Percentiles rank a stretch among this genome's conserved stretches.
These are phyloP conservation scores for Exophiala alcalophila DNA, from an alignment of 2,329 filamentous ascomycete species.

Conservation along the genomic window DNA sequence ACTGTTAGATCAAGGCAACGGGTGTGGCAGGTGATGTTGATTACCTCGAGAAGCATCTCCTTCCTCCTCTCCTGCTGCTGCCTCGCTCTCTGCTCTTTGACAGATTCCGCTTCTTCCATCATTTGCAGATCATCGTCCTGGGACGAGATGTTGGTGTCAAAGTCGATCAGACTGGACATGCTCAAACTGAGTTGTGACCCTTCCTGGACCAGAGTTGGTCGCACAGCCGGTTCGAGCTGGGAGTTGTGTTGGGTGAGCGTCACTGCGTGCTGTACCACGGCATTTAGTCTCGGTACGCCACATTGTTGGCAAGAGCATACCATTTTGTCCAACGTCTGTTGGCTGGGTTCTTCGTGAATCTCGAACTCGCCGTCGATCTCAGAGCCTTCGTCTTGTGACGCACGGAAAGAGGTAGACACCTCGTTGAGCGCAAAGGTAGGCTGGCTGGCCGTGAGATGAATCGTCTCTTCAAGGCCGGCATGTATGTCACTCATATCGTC, in stretches of 20 bases:
- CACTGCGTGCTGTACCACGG: constrained; percentile 21
- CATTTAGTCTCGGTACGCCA: not conserved
- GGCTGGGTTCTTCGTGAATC: constrained; percentile 31
- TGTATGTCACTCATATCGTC: constrained; percentile 20
- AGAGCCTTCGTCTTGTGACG: constrained; percentile 24
- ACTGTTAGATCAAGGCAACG: not conserved
- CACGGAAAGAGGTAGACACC: constrained; percentile 20
- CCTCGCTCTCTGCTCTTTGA: constrained; percentile 31
- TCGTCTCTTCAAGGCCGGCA: constrained; percentile 6
- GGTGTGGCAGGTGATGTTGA: not conserved
- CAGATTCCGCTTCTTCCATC: constrained; percentile 36
- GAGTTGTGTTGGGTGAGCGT: constrained; percentile 24
- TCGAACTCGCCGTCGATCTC: constrained; percentile 28
- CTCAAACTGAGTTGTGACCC: constrained; percentile 28
- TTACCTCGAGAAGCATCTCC: constrained; percentile 26
- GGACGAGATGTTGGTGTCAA: constrained; percentile 25
- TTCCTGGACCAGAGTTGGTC: constrained; percentile 21
- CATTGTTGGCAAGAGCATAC: constrained; percentile 6
- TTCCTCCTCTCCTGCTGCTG: constrained; percentile 23
- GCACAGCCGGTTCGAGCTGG: constrained; percentile 17
- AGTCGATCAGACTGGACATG: constrained; percentile 31
- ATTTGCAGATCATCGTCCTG: constrained; percentile 24
- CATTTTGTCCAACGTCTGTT: constrained; percentile 30
- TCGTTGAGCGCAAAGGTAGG: constrained; percentile 20
- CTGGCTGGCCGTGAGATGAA: constrained; percentile 9